These are phyloP conservation scores for Termitomyces titanicus DNA, from an alignment of 768 basidiomycete genomes.

Conservation along the genomic window DNA sequence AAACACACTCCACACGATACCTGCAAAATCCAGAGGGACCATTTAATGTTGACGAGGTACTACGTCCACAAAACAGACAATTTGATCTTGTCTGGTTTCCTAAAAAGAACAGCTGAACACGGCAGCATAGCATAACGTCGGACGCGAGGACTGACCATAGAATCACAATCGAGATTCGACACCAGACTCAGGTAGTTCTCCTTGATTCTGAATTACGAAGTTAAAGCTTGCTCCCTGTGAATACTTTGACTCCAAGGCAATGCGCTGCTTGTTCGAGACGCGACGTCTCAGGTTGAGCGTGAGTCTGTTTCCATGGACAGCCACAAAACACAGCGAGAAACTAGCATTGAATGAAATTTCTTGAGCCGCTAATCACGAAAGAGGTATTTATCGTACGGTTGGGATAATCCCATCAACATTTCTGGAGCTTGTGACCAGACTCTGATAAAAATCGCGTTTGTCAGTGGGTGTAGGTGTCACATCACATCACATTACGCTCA, in stretches of 20 bases:
- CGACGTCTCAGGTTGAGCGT: constrained; percentile 6
- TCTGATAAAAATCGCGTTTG: not conserved
- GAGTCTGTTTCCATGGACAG: constrained; percentile 5
- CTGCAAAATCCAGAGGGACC: too few species aligned
- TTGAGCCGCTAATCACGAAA: not conserved
- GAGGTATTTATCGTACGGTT: constrained; percentile 6
- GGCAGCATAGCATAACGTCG: not conserved
- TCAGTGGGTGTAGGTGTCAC: constrained; percentile 1
- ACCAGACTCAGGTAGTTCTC: not conserved
- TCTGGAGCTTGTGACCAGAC: constrained; percentile 2
- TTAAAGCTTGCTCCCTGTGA: constrained; percentile 4
- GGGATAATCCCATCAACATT: constrained; percentile 2
- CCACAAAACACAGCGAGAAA: constrained; percentile 8
- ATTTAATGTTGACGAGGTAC: too few species aligned
- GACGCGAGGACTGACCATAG: not conserved
- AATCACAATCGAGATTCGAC: not conserved
- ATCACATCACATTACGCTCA: not conserved
- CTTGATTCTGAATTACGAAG: not conserved
- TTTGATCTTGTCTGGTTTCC: not conserved
- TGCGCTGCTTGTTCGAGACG: not conserved
- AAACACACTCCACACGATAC: too few species aligned
- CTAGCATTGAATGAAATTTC: not conserved
- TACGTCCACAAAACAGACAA: not conserved
- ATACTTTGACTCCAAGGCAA: not conserved
- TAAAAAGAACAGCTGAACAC: not conserved